A percentile compares a stretch with the other conserved stretches of the same genome.
Evolutionary conservation across 2,329 filamentous ascomycete genomes (phyloP).

Genomic region (Pseudogymnoascus sp.): DNA sequence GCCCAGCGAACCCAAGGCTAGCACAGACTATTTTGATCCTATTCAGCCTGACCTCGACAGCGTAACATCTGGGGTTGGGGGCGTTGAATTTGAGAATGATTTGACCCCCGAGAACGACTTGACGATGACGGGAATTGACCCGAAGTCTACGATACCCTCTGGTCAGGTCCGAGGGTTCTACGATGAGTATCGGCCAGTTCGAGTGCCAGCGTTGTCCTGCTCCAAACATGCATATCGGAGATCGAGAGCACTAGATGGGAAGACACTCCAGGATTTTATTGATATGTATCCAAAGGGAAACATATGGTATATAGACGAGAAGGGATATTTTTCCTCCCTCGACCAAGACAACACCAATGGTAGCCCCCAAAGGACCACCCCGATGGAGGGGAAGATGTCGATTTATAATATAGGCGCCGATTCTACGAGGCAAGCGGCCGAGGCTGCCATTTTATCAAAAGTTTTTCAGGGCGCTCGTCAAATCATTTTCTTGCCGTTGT

Average conservation of each 20-base stretch:
- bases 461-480: constrained; percentile 24
- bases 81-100: background rate
- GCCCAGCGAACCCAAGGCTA: constrained; percentile 15
- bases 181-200: constrained; percentile 18
- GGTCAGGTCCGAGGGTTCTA: constrained; percentile 2
- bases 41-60: background rate
- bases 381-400: background rate
- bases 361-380: constrained; percentile 3
- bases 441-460: constrained; percentile 22
- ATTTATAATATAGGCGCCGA: background rate
- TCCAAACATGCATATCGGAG: constrained; percentile 19
- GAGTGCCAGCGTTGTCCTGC: constrained; percentile 22
- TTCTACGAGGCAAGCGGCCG: constrained; percentile 17
- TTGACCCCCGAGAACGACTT: background rate
- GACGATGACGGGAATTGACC: constrained; percentile 7
- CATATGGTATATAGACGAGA: constrained; percentile 26
- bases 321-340: constrained; percentile 25
- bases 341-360: constrained; percentile 18
- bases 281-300: constrained; percentile 26
- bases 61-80: background rate
- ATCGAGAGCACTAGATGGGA: constrained; percentile 18
- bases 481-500: constrained; percentile 26
- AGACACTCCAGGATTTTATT: constrained; percentile 21
- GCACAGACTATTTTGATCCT: constrained; percentile 12
- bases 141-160: background rate